Conservation (phyloP, 2,329 filamentous ascomycete genomes). For the Tolypocladium endophyticum region DNA sequence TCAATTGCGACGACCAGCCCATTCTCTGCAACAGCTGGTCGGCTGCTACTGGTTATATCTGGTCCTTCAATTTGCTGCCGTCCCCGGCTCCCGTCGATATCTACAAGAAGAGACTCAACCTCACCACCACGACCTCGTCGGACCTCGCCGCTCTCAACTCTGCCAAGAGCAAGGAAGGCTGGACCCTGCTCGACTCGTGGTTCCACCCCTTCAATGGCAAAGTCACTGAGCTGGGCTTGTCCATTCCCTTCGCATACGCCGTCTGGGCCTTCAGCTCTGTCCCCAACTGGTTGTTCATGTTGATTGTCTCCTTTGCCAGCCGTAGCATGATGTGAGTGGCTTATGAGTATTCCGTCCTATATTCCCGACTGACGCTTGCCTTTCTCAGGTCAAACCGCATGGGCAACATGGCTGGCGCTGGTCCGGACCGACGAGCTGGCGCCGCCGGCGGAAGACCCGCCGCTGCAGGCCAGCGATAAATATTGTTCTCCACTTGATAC, state of each 20-base stretch:
- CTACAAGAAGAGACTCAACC: constrained; percentile 56
- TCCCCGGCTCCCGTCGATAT: constrained; percentile 53
- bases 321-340: constrained; percentile 61
- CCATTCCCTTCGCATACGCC: constrained; percentile 54
- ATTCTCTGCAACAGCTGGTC: constrained; percentile 69
- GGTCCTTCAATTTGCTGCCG: constrained; percentile 58
- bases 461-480: background rate
- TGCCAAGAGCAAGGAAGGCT: constrained; percentile 37
- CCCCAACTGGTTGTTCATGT: constrained; percentile 70
- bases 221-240: constrained; percentile 50
- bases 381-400: constrained; percentile 29
- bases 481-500: background rate
- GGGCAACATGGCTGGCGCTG: constrained; percentile 2
- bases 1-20: constrained; percentile 67
- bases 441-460: constrained; percentile 6
- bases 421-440: constrained; percentile 5
- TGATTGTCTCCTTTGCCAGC: constrained; percentile 62
- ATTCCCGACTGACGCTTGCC: background rate
- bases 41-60: constrained; percentile 51
- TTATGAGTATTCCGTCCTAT: background rate
- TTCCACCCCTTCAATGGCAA: constrained; percentile 70
- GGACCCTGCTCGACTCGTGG: constrained; percentile 44
- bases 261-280: constrained; percentile 57
- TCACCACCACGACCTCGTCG: constrained; percentile 54
- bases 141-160: constrained; percentile 51